Base-by-base conservation (phyloP, 1,139 yeast genomes). In the Saccharomycopsis phalli region DNA sequence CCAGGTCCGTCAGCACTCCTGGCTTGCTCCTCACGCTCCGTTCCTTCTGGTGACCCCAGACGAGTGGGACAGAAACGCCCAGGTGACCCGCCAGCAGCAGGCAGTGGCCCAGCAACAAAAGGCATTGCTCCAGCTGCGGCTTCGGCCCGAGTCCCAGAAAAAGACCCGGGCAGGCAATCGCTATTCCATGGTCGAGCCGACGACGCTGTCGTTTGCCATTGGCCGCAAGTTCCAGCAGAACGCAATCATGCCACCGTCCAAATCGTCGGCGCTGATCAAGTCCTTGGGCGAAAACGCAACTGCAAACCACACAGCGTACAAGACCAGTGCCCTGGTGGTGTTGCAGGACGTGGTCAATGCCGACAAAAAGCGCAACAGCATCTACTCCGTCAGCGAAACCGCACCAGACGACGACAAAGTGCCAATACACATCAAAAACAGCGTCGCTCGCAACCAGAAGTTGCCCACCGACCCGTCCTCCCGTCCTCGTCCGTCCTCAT, bases 21-120 rank as follows among this genome's bases (percentile, higher is more conserved):
- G 98, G 97, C 61, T 91, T 43, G 68, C 80, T 14, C 81, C 86
- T 5, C 88, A 88, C 61, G 77, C 79, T 11, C 78, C 79, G 50
- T 81, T 88, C 62, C 65, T 91, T 50, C 76, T 94, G 0, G 80
- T 87, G 25, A 74, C 93, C 29, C 94, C 95, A 41, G 71, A 73
- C 4, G 95, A 88, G 57, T 91, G 96, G 96, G 97, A 91, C 55
- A 67, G 67, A 45, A 63, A 69, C 44, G 44, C 47, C 11, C 19
- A 31, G 27, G 6, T 43, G 10, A 29, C 27, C 20, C 30, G 36
- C 28, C 36, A 41, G 14, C 42, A 41, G 10, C 35, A 33, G 29
- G 23, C 19, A 2, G 8, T 32, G 29, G 27, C 34, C 4, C 38
- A 31, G 13, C 30, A 36, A 6, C 44, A 38, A 16, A 30, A 26